A percentile compares a stretch with the other conserved stretches of the same genome.
Evolutionary conservation across 1,139 yeast species (phyloP).

Genomic region (Yamadazyma diospyri): DNA sequence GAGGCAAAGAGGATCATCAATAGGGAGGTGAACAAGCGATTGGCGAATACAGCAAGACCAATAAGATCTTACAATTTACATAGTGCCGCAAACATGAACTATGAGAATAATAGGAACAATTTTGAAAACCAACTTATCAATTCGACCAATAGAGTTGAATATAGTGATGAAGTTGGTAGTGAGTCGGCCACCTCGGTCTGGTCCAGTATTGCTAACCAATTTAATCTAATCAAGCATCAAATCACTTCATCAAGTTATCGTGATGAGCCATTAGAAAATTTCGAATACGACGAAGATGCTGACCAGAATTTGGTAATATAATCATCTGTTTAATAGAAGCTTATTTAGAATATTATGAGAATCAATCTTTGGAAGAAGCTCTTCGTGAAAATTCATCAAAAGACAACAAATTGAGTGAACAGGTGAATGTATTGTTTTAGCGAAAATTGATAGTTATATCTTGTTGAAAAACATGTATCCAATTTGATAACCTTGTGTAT

Average conservation of each 20-base stretch:
- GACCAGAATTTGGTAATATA: constrained; percentile 6
- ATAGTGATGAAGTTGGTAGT: neutral
- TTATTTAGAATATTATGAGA: no score
- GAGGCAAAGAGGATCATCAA: constrained; percentile 42
- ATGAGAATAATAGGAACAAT: constrained; percentile 26
- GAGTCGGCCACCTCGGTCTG: constrained; percentile 5
- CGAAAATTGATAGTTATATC: no score
- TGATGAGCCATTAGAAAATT: constrained; percentile 10
- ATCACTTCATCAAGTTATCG: constrained; percentile 4
- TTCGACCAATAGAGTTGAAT: constrained; percentile 9
- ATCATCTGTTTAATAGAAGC: no score
- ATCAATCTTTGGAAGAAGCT: no score
- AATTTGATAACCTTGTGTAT: no score
- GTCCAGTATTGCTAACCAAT: constrained; percentile 6
- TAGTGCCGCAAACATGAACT: constrained; percentile 30
- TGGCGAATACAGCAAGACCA: constrained; percentile 13
- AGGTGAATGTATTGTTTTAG: no score
- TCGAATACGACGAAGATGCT: constrained; percentile 11
- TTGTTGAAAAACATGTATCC: no score
- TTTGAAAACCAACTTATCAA: constrained; percentile 18
- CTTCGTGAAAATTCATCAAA: no score
- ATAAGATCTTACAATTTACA: constrained; percentile 26
- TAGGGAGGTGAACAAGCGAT: constrained; percentile 32
- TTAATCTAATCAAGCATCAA: constrained; percentile 6
- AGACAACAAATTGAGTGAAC: no score